These are phyloP conservation scores for Botrytis cinerea DNA, from an alignment of 2,329 filamentous ascomycete species.

Conservation along the genomic window DNA sequence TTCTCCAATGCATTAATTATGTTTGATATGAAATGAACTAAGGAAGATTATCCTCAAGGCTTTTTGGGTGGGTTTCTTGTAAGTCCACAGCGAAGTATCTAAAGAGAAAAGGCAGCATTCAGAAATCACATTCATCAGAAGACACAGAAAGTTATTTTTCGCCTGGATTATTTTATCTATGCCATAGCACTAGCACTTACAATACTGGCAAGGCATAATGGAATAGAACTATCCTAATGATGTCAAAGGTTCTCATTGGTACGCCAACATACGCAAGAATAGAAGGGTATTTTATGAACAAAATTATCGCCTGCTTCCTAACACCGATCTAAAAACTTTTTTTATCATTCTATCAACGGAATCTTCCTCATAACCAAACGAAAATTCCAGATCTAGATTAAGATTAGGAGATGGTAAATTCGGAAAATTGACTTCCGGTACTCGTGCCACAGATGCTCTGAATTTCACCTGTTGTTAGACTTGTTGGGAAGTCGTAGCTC, in stretches of 20 bases:
- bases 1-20: too few species aligned
- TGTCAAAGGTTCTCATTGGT: background rate
- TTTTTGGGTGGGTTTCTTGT: too few species aligned
- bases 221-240: slow-evolving; percentile 7
- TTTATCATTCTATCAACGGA: background rate
- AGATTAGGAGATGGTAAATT: slow-evolving; percentile 9
- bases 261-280: slow-evolving; percentile 9
- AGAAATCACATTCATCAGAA: too few species aligned
- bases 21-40: too few species aligned
- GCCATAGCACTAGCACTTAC: too few species aligned
- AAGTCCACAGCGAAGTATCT: too few species aligned
- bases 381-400: background rate
- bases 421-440: background rate
- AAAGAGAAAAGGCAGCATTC: too few species aligned
- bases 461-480: slow-evolving; percentile 16
- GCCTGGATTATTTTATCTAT: too few species aligned
- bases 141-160: too few species aligned
- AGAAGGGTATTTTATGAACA: slow-evolving; percentile 4
- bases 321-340: slow-evolving; percentile 1
- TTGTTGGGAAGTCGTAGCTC: slow-evolving; percentile 24
- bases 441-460: slow-evolving; percentile 2
- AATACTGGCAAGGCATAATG: background rate
- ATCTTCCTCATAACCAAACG: background rate
- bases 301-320: background rate
- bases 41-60: too few species aligned